Percentiles rank a stretch among this genome's conserved stretches.
Conservation (phyloP, 1,284 basidiomycete genomes). For the Cryptococcus jaspeensis region DNA sequence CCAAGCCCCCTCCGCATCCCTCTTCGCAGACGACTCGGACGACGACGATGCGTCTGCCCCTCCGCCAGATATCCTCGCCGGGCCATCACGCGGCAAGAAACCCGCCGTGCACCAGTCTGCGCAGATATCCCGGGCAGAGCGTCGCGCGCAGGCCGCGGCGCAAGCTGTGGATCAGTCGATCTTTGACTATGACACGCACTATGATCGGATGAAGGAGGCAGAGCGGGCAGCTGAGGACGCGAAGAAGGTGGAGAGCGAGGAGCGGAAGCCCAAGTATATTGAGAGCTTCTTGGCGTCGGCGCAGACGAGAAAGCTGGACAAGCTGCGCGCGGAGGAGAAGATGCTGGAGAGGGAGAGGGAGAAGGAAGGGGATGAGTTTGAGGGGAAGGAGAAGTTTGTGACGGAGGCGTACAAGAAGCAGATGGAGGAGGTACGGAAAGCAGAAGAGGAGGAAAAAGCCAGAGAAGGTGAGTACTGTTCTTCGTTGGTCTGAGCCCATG, state of each 20-base stretch:
- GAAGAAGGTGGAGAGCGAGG: constrained; percentile 69
- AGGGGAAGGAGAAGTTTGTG: constrained; percentile 93
- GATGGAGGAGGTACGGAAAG: constrained; percentile 83
- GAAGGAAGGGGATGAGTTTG: constrained; percentile 88
- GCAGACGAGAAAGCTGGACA: constrained; percentile 80
- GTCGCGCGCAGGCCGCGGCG: constrained; percentile 61
- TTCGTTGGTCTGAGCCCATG: not conserved
- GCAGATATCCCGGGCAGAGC: constrained; percentile 37
- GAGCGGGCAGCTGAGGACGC: constrained; percentile 67
- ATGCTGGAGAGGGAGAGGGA: constrained; percentile 93
- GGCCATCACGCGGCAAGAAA: constrained; percentile 5
- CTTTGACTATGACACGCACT: constrained; percentile 95
- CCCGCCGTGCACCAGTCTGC: constrained; percentile 8
- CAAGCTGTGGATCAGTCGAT: constrained; percentile 76
- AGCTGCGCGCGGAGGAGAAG: constrained; percentile 95
- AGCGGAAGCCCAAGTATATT: constrained; percentile 94
- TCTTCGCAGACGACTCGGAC: constrained; percentile 38
- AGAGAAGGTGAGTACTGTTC: constrained; percentile 67
- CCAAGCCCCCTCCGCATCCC: constrained; percentile 12
- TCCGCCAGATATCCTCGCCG: not conserved
- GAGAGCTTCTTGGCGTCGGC: constrained; percentile 76
- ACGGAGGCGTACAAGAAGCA: constrained; percentile 97
- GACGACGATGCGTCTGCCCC: constrained; percentile 16
- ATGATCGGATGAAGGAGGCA: constrained; percentile 89
- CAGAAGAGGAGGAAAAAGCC: constrained; percentile 85